Conservation (phyloP, 2,329 filamentous ascomycete species). For the Nemania abortiva region DNA sequence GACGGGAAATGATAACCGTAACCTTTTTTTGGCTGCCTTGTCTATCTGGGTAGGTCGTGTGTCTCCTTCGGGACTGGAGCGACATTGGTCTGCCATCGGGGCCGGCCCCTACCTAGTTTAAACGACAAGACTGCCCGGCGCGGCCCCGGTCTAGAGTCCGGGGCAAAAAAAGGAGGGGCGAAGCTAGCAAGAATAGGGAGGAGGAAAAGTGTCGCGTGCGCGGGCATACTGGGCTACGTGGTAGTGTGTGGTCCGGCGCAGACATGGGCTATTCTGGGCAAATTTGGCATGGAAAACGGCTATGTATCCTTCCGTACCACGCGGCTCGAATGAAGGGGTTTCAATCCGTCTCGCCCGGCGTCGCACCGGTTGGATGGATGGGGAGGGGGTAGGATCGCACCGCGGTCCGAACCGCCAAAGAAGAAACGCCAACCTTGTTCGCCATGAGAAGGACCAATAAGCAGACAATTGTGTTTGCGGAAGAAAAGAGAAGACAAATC, state of each 20-base stretch:
- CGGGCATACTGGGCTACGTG: neutral
- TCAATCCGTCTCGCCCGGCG: slow-evolving; percentile 3
- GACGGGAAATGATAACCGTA: too few species aligned
- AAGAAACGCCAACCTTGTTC: neutral
- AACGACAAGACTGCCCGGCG: slow-evolving; percentile 11
- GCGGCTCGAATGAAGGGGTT: neutral
- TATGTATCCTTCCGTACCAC: slow-evolving; percentile 17
- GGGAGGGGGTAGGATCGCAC: neutral
- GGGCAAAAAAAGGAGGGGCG: neutral
- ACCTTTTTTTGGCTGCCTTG: neutral
- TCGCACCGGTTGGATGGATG: slow-evolving; percentile 9
- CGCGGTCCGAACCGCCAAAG: slow-evolving; percentile 18
- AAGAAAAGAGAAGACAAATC: neutral
- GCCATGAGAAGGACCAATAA: neutral
- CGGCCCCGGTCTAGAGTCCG: slow-evolving; percentile 19
- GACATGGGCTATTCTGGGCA: neutral
- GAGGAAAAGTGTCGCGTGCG: neutral
- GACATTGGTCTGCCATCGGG: neutral
- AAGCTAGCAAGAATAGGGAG: slow-evolving; percentile 3
- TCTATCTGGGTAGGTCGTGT: too few species aligned
- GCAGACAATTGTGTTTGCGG: neutral
- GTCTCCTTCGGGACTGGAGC: neutral
- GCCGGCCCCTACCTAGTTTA: slow-evolving; percentile 6
- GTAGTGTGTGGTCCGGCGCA: slow-evolving; percentile 1
- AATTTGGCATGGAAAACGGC: neutral